A percentile compares a stretch with the other conserved stretches of the same genome.
Evolutionary conservation across 257 asterid genomes (phyloP).

Genomic region (Petunia secreta): DNA sequence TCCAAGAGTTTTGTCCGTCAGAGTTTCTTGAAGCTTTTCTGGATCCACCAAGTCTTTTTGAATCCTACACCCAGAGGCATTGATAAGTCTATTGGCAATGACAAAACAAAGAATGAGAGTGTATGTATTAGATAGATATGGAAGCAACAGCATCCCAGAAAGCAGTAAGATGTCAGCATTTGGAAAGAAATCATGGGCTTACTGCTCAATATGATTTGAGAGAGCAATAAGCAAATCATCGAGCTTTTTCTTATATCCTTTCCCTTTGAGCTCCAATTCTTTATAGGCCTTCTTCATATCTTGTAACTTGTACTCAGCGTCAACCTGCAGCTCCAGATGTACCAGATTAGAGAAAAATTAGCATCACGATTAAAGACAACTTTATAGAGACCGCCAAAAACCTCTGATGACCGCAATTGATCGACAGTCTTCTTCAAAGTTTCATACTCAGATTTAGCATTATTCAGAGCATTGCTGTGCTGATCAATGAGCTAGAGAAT

Average conservation of each 20-base stretch:
- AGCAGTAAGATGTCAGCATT: not conserved
- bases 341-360: conserved; percentile 18
- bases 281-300: conserved; percentile 77
- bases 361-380: conserved; percentile 17
- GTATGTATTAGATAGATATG: not conserved
- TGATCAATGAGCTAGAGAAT: conserved; percentile 64
- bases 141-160: not conserved
- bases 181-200: conserved; percentile 35
- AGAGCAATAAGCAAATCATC: conserved; percentile 73
- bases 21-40: conserved; percentile 72
- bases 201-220: conserved; percentile 91
- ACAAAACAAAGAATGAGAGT: not conserved
- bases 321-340: conserved; percentile 60
- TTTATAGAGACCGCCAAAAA: conserved; percentile 32
- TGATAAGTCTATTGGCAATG: conserved; percentile 7
- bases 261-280: conserved; percentile 73
- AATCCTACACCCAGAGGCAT: conserved; percentile 54
- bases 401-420: conserved; percentile 88
- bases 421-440: conserved; percentile 81
- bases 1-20: conserved; percentile 64
- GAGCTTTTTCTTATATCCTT: conserved; percentile 77
- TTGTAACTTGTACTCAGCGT: conserved; percentile 92
- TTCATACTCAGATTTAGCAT: conserved; percentile 79
- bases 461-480: conserved; percentile 65
- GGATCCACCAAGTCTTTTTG: conserved; percentile 87